Evolutionary conservation across 2,329 filamentous ascomycete species (phyloP).

Genomic region (Phyllosticta capitalensis): DNA sequence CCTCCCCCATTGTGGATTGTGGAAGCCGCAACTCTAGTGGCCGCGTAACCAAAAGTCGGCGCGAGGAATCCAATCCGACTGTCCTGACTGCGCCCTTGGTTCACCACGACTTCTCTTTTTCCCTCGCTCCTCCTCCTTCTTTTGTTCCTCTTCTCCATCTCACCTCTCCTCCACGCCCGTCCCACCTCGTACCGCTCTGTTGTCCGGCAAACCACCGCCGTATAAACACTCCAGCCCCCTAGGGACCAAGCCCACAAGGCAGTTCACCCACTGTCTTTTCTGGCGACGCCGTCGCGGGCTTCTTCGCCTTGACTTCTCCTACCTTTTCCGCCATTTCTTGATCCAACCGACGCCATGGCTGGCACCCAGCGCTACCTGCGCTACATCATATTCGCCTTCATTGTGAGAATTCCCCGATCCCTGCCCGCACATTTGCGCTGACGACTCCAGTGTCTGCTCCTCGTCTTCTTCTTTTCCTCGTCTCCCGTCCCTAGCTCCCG

Average conservation of each 20-base stretch:
- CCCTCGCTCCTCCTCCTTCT: not conserved
- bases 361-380: constrained; percentile 63
- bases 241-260: not conserved
- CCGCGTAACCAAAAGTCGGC: not conserved
- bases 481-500: constrained; percentile 33
- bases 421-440: not conserved
- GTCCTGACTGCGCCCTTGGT: not conserved
- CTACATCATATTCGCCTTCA: constrained; percentile 69
- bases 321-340: not conserved
- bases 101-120: not conserved
- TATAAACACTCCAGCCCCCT: not conserved
- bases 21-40: not conserved
- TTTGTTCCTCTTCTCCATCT: not conserved
- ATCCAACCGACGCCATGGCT: constrained; percentile 43
- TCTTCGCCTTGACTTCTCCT: not conserved
- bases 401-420: constrained; percentile 50
- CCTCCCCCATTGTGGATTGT: not conserved
- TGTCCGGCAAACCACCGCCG: not conserved
- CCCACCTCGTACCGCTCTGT: not conserved
- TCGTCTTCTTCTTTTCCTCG: constrained; percentile 75
- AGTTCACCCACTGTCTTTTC: not conserved
- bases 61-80: not conserved
- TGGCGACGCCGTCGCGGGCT: not conserved
- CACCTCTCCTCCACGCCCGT: not conserved
- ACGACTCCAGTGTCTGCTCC: constrained; percentile 46